A percentile compares a stretch with the other conserved stretches of the same genome.
Evolutionary conservation across 805 yeast species (phyloP).

Genomic region (Wickerhamiella musiphila): DNA sequence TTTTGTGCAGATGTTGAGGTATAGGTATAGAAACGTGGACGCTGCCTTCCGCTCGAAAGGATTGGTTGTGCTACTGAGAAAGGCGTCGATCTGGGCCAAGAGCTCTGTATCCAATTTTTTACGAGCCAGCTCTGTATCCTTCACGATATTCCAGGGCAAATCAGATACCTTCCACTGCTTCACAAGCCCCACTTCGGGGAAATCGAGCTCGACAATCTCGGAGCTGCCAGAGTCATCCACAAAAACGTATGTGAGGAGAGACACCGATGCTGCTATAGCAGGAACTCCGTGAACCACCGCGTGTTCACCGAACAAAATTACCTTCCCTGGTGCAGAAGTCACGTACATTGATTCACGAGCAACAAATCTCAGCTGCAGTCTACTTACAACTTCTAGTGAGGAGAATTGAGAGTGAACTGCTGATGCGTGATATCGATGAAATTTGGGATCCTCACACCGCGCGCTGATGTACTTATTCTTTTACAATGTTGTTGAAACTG

Average conservation of each 20-base stretch:
- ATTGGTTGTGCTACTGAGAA: conserved; percentile 25
- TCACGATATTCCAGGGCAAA: conserved; percentile 36
- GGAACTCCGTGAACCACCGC: conserved; percentile 88
- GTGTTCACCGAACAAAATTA: conserved; percentile 90
- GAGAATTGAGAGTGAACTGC: no score
- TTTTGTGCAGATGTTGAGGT: conserved; percentile 36
- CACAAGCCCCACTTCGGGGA: conserved; percentile 63
- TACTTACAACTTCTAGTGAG: no score
- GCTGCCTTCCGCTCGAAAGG: conserved; percentile 63
- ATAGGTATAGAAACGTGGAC: conserved; percentile 66
- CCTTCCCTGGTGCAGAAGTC: conserved; percentile 93
- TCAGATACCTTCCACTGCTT: conserved; percentile 44
- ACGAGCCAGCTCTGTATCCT: conserved; percentile 1
- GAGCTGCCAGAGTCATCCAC: conserved; percentile 31
- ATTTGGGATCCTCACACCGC: no score
- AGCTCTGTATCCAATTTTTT: conserved; percentile 27
- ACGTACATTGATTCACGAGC: conserved; percentile 30
- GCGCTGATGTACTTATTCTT: no score
- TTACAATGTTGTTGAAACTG: no score
- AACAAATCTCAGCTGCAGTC: no score
- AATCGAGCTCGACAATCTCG: conserved; percentile 41
- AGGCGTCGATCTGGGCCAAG: conserved; percentile 37
- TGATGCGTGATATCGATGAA: no score
- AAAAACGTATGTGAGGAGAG: conserved; percentile 64
- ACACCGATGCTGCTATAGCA: conserved; percentile 89